phyloP scores from a whole-genome alignment of 805 yeast species.

The Candida pini region DNA sequence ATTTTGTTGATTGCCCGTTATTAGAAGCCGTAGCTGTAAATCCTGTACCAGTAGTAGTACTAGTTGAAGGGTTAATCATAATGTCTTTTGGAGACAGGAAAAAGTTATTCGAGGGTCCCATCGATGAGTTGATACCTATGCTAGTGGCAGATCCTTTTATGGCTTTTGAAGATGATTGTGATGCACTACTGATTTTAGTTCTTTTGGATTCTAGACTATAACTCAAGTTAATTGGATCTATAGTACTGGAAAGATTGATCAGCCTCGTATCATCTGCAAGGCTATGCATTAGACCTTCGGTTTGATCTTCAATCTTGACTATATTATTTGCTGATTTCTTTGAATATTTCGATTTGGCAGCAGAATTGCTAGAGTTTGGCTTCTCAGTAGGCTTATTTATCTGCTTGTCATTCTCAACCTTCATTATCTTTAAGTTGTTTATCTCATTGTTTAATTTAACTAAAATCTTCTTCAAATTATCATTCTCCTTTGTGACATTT shows the following conservation, averaged over 20 bases:
- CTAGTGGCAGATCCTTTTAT: slow-evolving; percentile 3
- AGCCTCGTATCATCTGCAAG: slow-evolving; percentile 3
- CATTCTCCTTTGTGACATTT: slow-evolving; percentile 38
- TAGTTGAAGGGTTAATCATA: slow-evolving; percentile 13
- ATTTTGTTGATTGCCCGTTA: background rate
- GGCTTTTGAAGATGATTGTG: slow-evolving; percentile 1
- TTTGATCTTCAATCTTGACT: background rate
- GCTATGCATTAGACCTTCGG: slow-evolving; percentile 6
- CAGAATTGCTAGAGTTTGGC: background rate
- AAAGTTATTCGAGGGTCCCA: slow-evolving; percentile 2
- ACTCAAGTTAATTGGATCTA: slow-evolving; percentile 29
- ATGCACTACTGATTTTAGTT: slow-evolving; percentile 15
- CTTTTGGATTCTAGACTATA: slow-evolving; percentile 28
- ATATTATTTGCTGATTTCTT: background rate
- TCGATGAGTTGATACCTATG: slow-evolving; percentile 6
- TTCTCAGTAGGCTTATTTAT: background rate
- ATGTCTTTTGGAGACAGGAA: slow-evolving; percentile 23
- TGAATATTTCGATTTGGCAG: background rate
- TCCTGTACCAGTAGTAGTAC: background rate
- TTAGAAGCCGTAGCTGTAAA: background rate
- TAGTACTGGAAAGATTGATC: slow-evolving; percentile 18
- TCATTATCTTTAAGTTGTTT: slow-evolving; percentile 23
- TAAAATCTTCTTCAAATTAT: slow-evolving; percentile 36
- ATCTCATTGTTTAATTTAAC: slow-evolving; percentile 36
- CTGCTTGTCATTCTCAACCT: slow-evolving; percentile 11